phyloP scores from a whole-genome alignment of 2,329 filamentous ascomycete genomes.

The Verticillium zaregamsianum region DNA sequence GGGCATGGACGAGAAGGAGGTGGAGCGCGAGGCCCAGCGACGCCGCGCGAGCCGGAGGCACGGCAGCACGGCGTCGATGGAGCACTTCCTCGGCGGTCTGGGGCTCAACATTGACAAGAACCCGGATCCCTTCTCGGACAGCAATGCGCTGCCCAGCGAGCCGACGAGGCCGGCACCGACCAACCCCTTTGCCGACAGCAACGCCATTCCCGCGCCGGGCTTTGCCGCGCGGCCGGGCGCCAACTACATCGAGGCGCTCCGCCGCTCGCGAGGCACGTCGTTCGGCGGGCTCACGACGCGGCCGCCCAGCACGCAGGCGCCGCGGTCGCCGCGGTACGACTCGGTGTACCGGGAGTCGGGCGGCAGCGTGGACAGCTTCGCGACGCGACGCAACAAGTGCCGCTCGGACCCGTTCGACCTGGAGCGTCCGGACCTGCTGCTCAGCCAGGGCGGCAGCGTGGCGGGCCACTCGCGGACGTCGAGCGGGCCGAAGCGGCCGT shows the following conservation, averaged over 20 bases:
- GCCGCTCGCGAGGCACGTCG: conserved; percentile 45
- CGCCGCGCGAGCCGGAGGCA: conserved; percentile 24
- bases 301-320: conserved; percentile 19
- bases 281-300: conserved; percentile 22
- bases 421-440: conserved; percentile 46
- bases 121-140: conserved; percentile 44
- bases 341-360: conserved; percentile 37
- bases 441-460: conserved; percentile 22
- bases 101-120: conserved; percentile 30
- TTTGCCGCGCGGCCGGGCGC: conserved; percentile 25
- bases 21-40: conserved; percentile 31
- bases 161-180: conserved; percentile 35
- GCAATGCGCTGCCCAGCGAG: conserved; percentile 33
- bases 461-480: conserved; percentile 14
- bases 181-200: conserved; percentile 46
- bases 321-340: conserved; percentile 20
- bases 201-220: conserved; percentile 31
- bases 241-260: conserved; percentile 43
- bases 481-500: conserved; percentile 17
- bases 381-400: conserved; percentile 49
- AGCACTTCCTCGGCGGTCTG: conserved; percentile 36
- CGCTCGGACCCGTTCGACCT: conserved; percentile 63
- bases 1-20: conserved; percentile 36
- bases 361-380: conserved; percentile 37
- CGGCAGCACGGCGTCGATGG: conserved; percentile 27